These are phyloP conservation scores for Metschnikowia colocasiae DNA, from an alignment of 805 yeast species.

Conservation along the genomic window DNA sequence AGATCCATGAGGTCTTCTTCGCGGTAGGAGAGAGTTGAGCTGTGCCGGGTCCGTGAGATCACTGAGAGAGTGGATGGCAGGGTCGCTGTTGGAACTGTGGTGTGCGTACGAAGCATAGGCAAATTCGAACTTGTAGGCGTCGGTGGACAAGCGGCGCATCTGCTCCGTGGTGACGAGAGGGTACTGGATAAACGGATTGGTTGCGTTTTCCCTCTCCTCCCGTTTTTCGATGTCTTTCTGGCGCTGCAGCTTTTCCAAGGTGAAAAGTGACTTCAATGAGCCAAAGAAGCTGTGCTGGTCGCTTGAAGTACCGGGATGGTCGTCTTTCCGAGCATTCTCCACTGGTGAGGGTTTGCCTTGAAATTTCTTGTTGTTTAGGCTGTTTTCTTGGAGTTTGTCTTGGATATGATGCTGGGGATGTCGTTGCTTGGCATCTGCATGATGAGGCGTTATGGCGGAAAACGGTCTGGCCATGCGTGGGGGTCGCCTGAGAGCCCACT, in stretches of 20 bases:
- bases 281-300: constrained; percentile 1
- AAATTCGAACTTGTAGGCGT: constrained; percentile 39
- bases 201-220: constrained; percentile 21
- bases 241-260: constrained; percentile 5
- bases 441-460: neutral
- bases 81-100: constrained; percentile 38
- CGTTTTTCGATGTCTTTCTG: constrained; percentile 15
- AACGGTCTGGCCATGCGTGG: neutral
- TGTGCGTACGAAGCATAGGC: constrained; percentile 46
- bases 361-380: neutral
- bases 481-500: neutral
- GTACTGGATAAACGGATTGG: constrained; percentile 38
- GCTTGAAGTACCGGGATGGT: neutral
- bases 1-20: constrained; percentile 49
- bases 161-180: constrained; percentile 41
- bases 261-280: constrained; percentile 3
- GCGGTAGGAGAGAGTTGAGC: constrained; percentile 43
- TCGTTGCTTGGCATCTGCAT: neutral
- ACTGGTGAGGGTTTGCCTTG: neutral
- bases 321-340: neutral
- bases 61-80: constrained; percentile 45
- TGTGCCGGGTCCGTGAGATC: constrained; percentile 49
- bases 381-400: neutral
- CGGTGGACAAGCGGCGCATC: constrained; percentile 31
- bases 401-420: neutral